These are phyloP conservation scores for Yamadazyma blattariae DNA, from an alignment of 1,139 yeast genomes.

Conservation along the genomic window DNA sequence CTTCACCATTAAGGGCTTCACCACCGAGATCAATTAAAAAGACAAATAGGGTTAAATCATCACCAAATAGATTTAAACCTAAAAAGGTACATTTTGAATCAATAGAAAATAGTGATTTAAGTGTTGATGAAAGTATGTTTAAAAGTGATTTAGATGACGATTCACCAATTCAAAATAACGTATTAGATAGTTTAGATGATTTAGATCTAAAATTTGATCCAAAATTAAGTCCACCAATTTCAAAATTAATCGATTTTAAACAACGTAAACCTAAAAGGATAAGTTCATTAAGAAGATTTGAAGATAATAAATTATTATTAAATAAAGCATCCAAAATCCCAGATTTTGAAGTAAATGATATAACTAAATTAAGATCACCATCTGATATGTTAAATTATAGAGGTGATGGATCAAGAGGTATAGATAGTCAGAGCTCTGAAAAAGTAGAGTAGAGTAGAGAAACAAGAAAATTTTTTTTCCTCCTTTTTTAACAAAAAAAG, in stretches of 20 bases:
- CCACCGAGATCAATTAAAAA: constrained; percentile 27
- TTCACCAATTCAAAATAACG: constrained; percentile 25
- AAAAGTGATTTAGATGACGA: constrained; percentile 26
- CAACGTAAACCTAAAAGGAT: constrained; percentile 9
- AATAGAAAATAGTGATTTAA: constrained; percentile 27
- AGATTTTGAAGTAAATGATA: constrained; percentile 2
- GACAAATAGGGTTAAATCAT: constrained; percentile 12
- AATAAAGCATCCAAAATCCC: constrained; percentile 29
- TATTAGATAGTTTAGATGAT: constrained; percentile 11
- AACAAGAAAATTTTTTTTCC: no score
- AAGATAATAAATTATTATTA: constrained; percentile 20
- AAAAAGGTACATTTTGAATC: constrained; percentile 31
- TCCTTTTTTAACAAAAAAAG: no score
- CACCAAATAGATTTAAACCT: constrained; percentile 14
- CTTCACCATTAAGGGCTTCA: constrained; percentile 29
- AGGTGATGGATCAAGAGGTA: constrained; percentile 17
- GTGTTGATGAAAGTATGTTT: constrained; percentile 19
- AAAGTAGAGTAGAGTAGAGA: constrained; percentile 28
- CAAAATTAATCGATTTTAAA: constrained; percentile 6
- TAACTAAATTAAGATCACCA: constrained; percentile 13
- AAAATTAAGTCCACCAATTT: constrained; percentile 28
- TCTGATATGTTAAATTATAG: constrained; percentile 15
- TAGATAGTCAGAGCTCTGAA: constrained; percentile 26
- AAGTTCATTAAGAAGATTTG: constrained; percentile 17
- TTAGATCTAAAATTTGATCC: constrained; percentile 29